These are phyloP conservation scores for Lactarius hengduanensis DNA, from an alignment of 768 basidiomycete genomes.

Conservation along the genomic window DNA sequence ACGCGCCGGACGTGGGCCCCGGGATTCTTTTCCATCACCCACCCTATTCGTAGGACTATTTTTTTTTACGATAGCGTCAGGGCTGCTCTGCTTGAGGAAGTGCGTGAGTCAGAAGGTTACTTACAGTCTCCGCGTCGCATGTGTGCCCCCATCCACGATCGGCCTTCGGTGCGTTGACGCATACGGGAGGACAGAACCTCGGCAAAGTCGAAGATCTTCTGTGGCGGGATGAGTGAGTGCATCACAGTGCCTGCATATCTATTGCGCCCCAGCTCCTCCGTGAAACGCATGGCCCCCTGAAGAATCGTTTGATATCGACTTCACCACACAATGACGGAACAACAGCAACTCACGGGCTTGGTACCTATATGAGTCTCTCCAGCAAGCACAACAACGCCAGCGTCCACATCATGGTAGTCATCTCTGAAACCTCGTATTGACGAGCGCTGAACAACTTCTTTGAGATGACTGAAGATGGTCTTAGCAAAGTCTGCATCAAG, in stretches of 20 bases:
- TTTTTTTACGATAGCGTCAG: slow-evolving; percentile 10
- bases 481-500: slow-evolving; percentile 46
- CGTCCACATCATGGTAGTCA: slow-evolving; percentile 37
- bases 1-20: slow-evolving; percentile 40
- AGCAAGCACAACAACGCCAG: slow-evolving; percentile 42
- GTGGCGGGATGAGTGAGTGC: slow-evolving; percentile 4
- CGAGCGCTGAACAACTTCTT: slow-evolving; percentile 38
- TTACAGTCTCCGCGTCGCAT: slow-evolving; percentile 47
- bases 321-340: neutral
- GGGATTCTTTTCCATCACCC: slow-evolving; percentile 39
- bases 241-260: slow-evolving; percentile 24
- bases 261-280: slow-evolving; percentile 1
- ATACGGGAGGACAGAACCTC: slow-evolving; percentile 38
- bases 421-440: slow-evolving; percentile 42
- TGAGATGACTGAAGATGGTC: slow-evolving; percentile 41
- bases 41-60: slow-evolving; percentile 36
- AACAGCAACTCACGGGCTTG: slow-evolving; percentile 40
- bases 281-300: slow-evolving; percentile 27
- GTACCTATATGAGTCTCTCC: slow-evolving; percentile 43
- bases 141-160: slow-evolving; percentile 44
- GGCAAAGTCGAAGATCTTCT: slow-evolving; percentile 35
- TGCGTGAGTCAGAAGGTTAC: slow-evolving; percentile 12
- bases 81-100: neutral
- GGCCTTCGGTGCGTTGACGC: slow-evolving; percentile 34
- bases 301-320: neutral